A percentile compares a stretch with the other conserved stretches of the same genome.
Evolutionary conservation across 192 early-diverging fungal species (phyloP).

Genomic region (Coemansia asiatica): DNA sequence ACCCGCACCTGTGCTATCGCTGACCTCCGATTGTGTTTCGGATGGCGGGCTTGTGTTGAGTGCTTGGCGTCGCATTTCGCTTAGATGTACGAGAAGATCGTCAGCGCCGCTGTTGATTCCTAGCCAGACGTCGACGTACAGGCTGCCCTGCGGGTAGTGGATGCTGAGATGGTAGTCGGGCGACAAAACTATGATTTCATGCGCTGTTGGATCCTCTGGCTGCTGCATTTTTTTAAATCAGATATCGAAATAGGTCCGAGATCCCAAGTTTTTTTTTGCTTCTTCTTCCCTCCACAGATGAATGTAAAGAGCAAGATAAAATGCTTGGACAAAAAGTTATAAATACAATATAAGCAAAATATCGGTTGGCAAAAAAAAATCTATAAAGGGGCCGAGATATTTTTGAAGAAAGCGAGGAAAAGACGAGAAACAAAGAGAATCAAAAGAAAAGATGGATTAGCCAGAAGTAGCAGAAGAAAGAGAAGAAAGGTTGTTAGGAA

Average conservation of each 20-base stretch:
- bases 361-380: too few relatives aligned
- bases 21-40: not conserved
- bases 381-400: too few relatives aligned
- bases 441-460: too few relatives aligned
- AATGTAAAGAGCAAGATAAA: too few relatives aligned
- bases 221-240: slow-evolving; percentile 4
- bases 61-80: slow-evolving; percentile 44
- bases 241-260: too few relatives aligned
- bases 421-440: not conserved
- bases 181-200: slow-evolving; percentile 52
- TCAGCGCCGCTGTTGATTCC: slow-evolving; percentile 37
- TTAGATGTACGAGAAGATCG: slow-evolving; percentile 45
- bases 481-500: not conserved
- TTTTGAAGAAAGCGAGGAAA: not conserved
- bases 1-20: not conserved
- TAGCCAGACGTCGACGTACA: slow-evolving; percentile 53
- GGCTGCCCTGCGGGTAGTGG: slow-evolving; percentile 48
- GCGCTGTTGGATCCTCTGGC: slow-evolving; percentile 47
- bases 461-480: too few relatives aligned
- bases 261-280: not conserved
- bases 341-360: not conserved
- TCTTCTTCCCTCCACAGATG: not conserved
- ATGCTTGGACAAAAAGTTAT: not conserved
- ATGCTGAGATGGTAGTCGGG: slow-evolving; percentile 48
- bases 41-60: slow-evolving; percentile 44